Base-by-base conservation (phyloP, 805 yeast genomes). In the Starmerella ratchasimensis region DNA sequence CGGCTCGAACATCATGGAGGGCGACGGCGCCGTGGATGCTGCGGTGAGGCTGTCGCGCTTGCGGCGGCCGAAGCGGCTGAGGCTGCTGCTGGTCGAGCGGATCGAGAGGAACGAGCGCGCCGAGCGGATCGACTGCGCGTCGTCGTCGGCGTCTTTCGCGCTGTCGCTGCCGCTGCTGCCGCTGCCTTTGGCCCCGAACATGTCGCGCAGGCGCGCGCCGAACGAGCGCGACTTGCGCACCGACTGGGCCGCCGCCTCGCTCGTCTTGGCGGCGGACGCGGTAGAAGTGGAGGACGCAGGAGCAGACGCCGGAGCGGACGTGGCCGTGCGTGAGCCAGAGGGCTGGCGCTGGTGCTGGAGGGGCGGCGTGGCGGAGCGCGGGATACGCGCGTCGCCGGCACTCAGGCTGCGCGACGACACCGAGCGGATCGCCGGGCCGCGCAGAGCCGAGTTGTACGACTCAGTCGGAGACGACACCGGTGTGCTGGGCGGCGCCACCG, bases 121-220 rank as follows among this genome's bases (percentile, higher is more conserved):
- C 1, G 56, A 50, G 2, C 52, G 44, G 35, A 49, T 38, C 9
- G 59, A 52, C 15, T 38, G 31, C 2, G 50, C 36, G 30, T 53
- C 57, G 15, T 29, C 31, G 16, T 31, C 29, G 19, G 18, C 33
- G 4, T 25, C 32, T 2, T n/a, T 14, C n/a, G n/a, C n/a, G n/a
- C n/a, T n/a, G n/a, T n/a, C n/a, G n/a, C n/a, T n/a, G n/a, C n/a
- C n/a, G n/a, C n/a, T n/a, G n/a, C n/a, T n/a, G n/a, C n/a, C n/a
- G 4, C 16, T 16, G 16, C 22, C n/a, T 16, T 37, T 37, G 24
- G 32, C 25, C 2, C 38, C 27, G 10, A 41, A 22, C 13, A 37
- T 9, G n/a, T 22, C 23, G 21, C 22, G 25, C 25, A 41, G 24
- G 20, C 22, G 27, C 7, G 31, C 21, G 5, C 44, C 36, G 16